These are phyloP conservation scores for Cystoderma amianthinum DNA, from an alignment of 768 basidiomycete species.

Conservation along the genomic window DNA sequence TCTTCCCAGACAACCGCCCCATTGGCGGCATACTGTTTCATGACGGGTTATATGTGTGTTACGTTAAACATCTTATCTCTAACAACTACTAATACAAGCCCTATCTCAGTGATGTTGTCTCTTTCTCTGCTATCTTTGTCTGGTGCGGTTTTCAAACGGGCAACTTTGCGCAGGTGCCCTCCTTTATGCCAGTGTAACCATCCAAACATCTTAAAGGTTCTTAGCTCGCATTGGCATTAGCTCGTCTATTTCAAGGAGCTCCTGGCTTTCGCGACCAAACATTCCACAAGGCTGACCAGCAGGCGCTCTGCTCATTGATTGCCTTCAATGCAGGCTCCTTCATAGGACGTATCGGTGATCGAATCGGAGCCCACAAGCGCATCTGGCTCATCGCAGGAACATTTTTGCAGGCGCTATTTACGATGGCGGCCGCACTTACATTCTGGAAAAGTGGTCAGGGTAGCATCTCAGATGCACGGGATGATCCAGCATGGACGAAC, in stretches of 20 bases:
- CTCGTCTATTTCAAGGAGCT: slow-evolving; percentile 63
- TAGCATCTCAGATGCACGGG: slow-evolving; percentile 47
- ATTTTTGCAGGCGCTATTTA: slow-evolving; percentile 67
- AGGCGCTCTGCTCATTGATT: slow-evolving; percentile 74
- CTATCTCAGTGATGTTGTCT: slow-evolving; percentile 53
- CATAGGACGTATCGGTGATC: slow-evolving; percentile 80
- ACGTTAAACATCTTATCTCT: not conserved
- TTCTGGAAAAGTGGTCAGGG: slow-evolving; percentile 65
- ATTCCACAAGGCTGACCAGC: slow-evolving; percentile 80
- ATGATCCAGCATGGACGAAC: slow-evolving; percentile 66
- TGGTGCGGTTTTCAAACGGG: slow-evolving; percentile 88
- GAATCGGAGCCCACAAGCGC: slow-evolving; percentile 65
- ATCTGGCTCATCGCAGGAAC: slow-evolving; percentile 70
- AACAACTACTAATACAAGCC: not conserved
- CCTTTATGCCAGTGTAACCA: not conserved
- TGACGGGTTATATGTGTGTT: slow-evolving; percentile 73
- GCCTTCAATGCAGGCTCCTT: slow-evolving; percentile 75
- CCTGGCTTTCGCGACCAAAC: slow-evolving; percentile 38
- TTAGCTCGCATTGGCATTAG: slow-evolving; percentile 73
- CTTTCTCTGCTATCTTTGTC: slow-evolving; percentile 74
- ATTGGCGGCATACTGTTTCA: slow-evolving; percentile 63
- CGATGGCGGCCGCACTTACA: slow-evolving; percentile 63
- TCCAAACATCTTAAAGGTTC: not conserved
- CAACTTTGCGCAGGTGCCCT: slow-evolving; percentile 57
- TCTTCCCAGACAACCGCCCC: slow-evolving; percentile 42